A percentile compares a stretch with the other conserved stretches of the same genome.
phyloP scores from a whole-genome alignment of 108 stramenopile species.

The Cyclotella baltica region DNA sequence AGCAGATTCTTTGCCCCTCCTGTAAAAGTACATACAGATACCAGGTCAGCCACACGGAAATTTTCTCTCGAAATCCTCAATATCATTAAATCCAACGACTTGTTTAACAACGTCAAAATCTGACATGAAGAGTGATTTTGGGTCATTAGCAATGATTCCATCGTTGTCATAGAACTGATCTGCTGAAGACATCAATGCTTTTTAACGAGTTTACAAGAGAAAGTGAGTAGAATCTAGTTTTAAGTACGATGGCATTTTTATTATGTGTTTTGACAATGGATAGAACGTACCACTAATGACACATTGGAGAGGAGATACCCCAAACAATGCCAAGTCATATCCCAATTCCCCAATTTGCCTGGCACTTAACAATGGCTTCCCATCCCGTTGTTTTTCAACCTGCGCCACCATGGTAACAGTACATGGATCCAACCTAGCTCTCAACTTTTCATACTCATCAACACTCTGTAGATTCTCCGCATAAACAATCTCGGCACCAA shows the following conservation, averaged over 20 bases:
- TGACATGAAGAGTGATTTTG: constrained; percentile 23
- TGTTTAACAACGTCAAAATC: constrained; percentile 53
- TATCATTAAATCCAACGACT: constrained; percentile 60
- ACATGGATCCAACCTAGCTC: constrained; percentile 31
- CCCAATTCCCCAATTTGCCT: constrained; percentile 55
- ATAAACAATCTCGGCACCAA: constrained; percentile 67
- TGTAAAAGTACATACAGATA: not conserved
- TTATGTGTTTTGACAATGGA: constrained; percentile 30
- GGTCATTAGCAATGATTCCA: not conserved
- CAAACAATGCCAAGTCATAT: constrained; percentile 63
- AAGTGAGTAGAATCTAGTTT: not conserved
- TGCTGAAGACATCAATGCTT: constrained; percentile 8
- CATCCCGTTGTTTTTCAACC: constrained; percentile 39
- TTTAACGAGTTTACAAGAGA: too few species aligned
- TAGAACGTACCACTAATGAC: constrained; percentile 35
- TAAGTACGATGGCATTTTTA: constrained; percentile 15
- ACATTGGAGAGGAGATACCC: constrained; percentile 65
- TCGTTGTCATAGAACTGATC: constrained; percentile 6
- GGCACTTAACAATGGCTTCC: constrained; percentile 33
- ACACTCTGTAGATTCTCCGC: constrained; percentile 62
- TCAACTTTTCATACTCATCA: constrained; percentile 56
- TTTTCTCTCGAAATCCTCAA: constrained; percentile 55
- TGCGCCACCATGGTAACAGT: constrained; percentile 64
- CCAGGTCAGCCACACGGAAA: constrained; percentile 30
- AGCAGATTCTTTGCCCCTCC: not conserved